Percentiles rank a stretch among this genome's conserved stretches.
Conservation (phyloP, 257 asterid species). For the Nicotiana benthamiana region DNA sequence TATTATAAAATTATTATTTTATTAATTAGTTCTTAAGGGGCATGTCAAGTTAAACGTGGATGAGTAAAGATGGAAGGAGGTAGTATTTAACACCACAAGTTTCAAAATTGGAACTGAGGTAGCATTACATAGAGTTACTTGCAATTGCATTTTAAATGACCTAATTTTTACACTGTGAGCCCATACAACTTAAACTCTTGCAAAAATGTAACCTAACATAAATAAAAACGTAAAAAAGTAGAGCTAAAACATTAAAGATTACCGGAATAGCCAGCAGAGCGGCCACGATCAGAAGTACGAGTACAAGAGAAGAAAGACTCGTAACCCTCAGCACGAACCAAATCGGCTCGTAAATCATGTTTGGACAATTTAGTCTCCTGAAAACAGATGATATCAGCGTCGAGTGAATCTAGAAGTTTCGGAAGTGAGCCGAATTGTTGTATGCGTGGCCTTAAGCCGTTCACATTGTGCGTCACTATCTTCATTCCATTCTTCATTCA, state of each 20-base stretch:
- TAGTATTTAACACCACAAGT: too few relatives aligned
- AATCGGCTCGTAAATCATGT: constrained; percentile 62
- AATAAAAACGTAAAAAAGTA: neutral
- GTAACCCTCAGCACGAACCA: constrained; percentile 87
- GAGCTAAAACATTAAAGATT: neutral
- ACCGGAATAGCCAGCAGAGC: constrained; percentile 93
- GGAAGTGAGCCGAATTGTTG: constrained; percentile 78
- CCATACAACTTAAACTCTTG: neutral
- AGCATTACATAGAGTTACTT: too few relatives aligned
- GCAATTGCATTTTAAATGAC: too few relatives aligned
- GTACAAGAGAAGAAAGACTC: constrained; percentile 95
- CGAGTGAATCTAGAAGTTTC: constrained; percentile 65
- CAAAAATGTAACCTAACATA: neutral
- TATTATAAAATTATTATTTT: too few relatives aligned
- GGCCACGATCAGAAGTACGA: constrained; percentile 69
- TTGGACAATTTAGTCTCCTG: constrained; percentile 91
- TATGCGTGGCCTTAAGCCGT: constrained; percentile 84
- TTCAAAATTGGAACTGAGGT: too few relatives aligned
- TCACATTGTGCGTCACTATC: constrained; percentile 89
- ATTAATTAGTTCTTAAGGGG: too few relatives aligned
- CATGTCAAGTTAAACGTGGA: too few relatives aligned
- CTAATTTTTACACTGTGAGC: too few relatives aligned
- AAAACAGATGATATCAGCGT: constrained; percentile 80
- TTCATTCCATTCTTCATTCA: constrained; percentile 36
- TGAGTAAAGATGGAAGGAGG: too few relatives aligned